Evolutionary conservation across 768 basidiomycete species (phyloP), one percentile per base, ranked within the genome.

Genomic region (Mycena floridula): DNA sequence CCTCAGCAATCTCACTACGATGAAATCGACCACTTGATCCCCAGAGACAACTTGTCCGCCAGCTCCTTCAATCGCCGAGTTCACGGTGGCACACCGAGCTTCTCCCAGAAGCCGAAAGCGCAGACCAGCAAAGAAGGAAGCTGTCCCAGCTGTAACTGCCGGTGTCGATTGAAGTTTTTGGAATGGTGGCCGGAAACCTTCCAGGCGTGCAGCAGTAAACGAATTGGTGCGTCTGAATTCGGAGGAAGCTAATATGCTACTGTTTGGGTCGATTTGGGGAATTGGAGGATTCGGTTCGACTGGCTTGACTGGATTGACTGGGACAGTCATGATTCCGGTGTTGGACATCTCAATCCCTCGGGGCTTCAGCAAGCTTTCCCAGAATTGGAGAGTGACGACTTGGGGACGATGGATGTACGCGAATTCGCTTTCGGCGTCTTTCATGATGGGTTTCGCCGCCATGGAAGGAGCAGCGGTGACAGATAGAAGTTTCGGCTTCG

Each of bases 1-100:
- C n/a, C 87, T 89, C 50, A 83, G 78, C 11, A 91, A 63, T 46
- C 89, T 67, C 12, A 89, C 85, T 44, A 90, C 60, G 43, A 87
- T 70, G 49, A 77, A 85, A 59, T 81, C 78, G 1, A 76, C 76
- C n/a, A 73, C 57, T n/a, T 76, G 12, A 64, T 20, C 20, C 32
- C 30, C 9, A 66, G n/a, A n/a, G n/a, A n/a, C n/a, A n/a, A n/a
- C n/a, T n/a, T n/a, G n/a, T n/a, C n/a, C n/a, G 0, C 86, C 83
- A 45, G 67, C 67, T 12, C 68, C 63, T 53, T 83, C 76, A 22
- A 91, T 69, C 0, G 85, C 86, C 6, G 54, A 56, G 36, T 74
- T 69, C 22, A 90, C 85, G 18, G 55, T 74, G 7, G 66, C 49
- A 26, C 69, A 70, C 44, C 73, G 73, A 4, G 87, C 85, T 54